phyloP scores from a whole-genome alignment of 176 grass and related monocot genomes.

The Oryza glumipatula region DNA sequence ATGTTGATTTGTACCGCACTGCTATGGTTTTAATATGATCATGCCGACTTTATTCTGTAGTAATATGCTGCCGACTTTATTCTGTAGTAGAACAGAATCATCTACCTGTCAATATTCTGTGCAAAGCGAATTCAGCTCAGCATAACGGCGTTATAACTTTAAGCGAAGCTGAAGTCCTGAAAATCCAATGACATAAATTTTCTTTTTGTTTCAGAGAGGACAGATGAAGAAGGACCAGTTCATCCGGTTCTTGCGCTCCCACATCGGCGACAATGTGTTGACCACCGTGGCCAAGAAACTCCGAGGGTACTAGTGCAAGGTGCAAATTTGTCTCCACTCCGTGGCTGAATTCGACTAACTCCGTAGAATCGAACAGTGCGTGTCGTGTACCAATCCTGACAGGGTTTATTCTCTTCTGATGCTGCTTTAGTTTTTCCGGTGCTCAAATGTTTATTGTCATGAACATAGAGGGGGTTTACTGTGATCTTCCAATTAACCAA shows the following conservation, averaged over 20 bases:
- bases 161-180: neutral
- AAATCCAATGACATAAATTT: neutral
- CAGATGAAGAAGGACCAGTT: constrained; percentile 72
- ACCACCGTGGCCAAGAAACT: constrained; percentile 61
- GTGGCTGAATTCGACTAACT: constrained; percentile 29
- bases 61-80: neutral
- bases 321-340: neutral
- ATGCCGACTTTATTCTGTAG: too few relatives aligned
- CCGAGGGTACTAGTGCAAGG: constrained; percentile 51
- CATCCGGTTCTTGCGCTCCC: constrained; percentile 58
- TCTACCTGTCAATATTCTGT: neutral
- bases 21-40: neutral
- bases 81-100: neutral
- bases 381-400: constrained; percentile 8
- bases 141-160: neutral
- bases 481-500: constrained; percentile 41
- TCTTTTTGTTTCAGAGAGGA: constrained; percentile 59
- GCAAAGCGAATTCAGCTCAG: neutral
- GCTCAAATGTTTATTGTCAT: neutral
- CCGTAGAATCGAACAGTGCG: constrained; percentile 17
- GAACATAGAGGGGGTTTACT: constrained; percentile 21
- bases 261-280: constrained; percentile 66
- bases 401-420: constrained; percentile 32
- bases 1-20: neutral
- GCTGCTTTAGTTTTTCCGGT: constrained; percentile 31